Base-by-base conservation (phyloP, 1,139 yeast species). In the Trichomonascaceae sp. region DNA sequence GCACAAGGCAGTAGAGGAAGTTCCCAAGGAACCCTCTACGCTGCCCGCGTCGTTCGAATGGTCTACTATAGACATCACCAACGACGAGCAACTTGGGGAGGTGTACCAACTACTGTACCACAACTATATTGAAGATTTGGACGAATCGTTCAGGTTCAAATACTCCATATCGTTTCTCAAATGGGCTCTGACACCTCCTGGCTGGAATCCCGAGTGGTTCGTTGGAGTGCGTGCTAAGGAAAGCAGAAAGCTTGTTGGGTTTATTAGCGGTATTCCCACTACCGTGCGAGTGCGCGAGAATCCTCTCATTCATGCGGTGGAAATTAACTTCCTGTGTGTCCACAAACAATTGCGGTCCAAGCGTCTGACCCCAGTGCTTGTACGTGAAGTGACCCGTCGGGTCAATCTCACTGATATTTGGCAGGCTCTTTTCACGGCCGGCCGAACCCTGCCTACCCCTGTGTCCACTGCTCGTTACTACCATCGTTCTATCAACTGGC, bases 341-440 rank as follows among this genome's bases (percentile, higher is more conserved):
- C 99, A 89, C 60, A 89, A 89, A 59, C 84, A 87, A 57, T 68
- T 89, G 45, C 69, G 99, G 51, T 70, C 89, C n/a, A 89, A 89
- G 57, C 72, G 99, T 48, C 67, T 89, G 51, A 87, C 98, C 0
- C 99, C 99, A 0, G 80, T 89, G 13, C 65, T 89, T 52, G 89
- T 89, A 56, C 80, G 81, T 50, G 99, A 89, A 58, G 80, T 89
- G 44, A 89, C 98, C 3, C 72, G 99, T 53, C 70, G 97, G 46
- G 93, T 89, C 44, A 89, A 92, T 57, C 68, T 71, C 43, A 67
- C 68, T 31, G 71, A 81, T 38, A 79, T 87, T 40, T 89, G 97
- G 96, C 97, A 89, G 56, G 98, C 98, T 0, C 67, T 92, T 40
- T 85, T 84, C 57, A 87, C 99, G 9, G 95, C 92, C 0, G 98